phyloP scores from a whole-genome alignment of 768 basidiomycete species.

The Tubosaeta brunneosetosa region DNA sequence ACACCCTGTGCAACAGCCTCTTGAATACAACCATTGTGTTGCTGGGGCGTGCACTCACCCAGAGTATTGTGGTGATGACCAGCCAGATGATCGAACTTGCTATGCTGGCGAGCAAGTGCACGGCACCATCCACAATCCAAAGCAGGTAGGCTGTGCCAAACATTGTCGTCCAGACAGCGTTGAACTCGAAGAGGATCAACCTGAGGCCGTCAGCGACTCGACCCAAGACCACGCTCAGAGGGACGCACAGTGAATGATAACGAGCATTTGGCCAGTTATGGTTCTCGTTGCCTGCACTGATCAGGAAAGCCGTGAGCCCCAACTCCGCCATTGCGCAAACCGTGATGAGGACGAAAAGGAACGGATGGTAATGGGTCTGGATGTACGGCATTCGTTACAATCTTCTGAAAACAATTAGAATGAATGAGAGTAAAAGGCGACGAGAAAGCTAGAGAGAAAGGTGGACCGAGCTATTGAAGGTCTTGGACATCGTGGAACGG shows the following conservation, averaged over 20 bases:
- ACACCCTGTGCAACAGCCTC: constrained; percentile 45
- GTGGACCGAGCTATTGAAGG: constrained; percentile 16
- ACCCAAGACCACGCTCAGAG: background rate
- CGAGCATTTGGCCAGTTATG: constrained; percentile 55
- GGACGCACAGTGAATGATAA: constrained; percentile 61
- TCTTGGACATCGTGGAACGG: constrained; percentile 18
- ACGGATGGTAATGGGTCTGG: constrained; percentile 56
- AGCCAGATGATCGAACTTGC: constrained; percentile 78
- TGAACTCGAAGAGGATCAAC: constrained; percentile 57
- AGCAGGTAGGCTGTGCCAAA: constrained; percentile 67
- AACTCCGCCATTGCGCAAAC: constrained; percentile 67
- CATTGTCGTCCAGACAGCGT: constrained; percentile 69
- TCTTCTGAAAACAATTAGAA: constrained; percentile 5
- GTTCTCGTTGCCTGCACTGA: constrained; percentile 62
- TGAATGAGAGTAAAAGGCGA: constrained; percentile 10
- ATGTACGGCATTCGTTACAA: constrained; percentile 36
- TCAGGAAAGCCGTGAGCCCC: constrained; percentile 68
- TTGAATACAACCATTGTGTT: background rate
- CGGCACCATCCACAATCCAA: constrained; percentile 63
- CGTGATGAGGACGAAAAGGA: constrained; percentile 61
- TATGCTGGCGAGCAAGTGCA: constrained; percentile 67
- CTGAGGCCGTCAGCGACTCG: constrained; percentile 28
- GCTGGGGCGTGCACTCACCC: constrained; percentile 43
- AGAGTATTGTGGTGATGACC: constrained; percentile 55
- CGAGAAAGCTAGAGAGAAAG: constrained; percentile 8